phyloP scores from a whole-genome alignment of 768 basidiomycete genomes.

The Coprinellus micaceus region DNA sequence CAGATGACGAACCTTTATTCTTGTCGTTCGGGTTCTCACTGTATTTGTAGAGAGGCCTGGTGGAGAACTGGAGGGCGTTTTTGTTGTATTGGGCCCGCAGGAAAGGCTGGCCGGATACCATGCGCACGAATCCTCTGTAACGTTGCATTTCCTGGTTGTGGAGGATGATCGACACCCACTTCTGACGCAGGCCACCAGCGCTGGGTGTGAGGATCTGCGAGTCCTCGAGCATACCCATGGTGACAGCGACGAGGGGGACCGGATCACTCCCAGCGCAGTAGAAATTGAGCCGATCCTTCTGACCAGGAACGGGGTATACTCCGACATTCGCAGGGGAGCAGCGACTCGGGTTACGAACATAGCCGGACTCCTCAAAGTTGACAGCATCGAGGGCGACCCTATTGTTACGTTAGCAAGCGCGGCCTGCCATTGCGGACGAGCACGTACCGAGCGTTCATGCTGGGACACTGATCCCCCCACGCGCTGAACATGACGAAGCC shows the following conservation, averaged over 20 bases:
- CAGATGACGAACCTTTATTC: background rate
- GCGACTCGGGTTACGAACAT: background rate
- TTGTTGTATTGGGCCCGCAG: background rate
- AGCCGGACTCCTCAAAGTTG: background rate
- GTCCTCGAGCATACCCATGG: background rate
- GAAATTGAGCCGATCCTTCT: background rate
- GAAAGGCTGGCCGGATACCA: background rate
- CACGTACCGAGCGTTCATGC: background rate
- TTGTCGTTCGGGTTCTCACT: background rate
- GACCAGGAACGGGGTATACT: background rate
- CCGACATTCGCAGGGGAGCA: background rate
- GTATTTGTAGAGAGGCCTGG: background rate
- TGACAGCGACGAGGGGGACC: background rate
- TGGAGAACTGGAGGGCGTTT: conserved; percentile 3
- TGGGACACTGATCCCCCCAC: background rate
- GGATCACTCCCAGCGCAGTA: background rate
- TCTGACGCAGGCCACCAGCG: conserved; percentile 2
- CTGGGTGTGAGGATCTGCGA: background rate
- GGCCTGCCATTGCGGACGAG: background rate
- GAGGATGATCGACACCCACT: background rate
- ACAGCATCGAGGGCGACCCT: background rate
- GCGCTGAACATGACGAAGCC: background rate
- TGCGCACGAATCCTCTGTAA: background rate
- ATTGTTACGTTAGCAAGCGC: background rate
- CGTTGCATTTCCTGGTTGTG: conserved; percentile 10